Evolutionary conservation across 2,329 filamentous ascomycete genomes (phyloP).

Genomic region (Cyphellophora attinorum): DNA sequence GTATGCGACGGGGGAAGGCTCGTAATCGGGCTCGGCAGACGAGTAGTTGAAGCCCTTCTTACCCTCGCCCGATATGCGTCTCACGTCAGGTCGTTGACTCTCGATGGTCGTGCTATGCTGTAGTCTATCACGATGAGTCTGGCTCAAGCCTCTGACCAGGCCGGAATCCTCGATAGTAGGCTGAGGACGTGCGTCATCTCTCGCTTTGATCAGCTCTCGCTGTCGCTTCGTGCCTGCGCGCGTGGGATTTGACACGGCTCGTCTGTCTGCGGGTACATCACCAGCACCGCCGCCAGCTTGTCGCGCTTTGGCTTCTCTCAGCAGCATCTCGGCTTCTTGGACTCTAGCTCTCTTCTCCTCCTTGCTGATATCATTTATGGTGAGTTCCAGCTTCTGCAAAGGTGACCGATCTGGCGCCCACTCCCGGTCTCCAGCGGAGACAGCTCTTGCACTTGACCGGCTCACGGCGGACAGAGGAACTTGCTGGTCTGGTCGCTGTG

Average conservation of each 20-base stretch:
- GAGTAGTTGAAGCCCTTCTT: conserved; percentile 19
- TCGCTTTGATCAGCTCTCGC: conserved; percentile 4
- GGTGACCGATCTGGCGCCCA: conserved; percentile 79
- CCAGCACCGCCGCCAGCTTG: not conserved
- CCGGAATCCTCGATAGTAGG: conserved; percentile 21
- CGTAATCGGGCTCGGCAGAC: conserved; percentile 3
- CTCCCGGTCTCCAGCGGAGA: conserved; percentile 24
- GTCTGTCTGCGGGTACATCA: too few species aligned
- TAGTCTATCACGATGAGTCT: conserved; percentile 25
- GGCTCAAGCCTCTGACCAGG: conserved; percentile 23
- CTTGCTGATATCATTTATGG: conserved; percentile 85
- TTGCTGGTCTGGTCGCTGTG: conserved; percentile 8
- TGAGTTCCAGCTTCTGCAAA: conserved; percentile 84
- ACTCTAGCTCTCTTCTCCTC: conserved; percentile 85
- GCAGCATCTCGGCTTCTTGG: conserved; percentile 67
- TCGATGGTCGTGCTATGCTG: conserved; percentile 23
- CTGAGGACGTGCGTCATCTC: conserved; percentile 5
- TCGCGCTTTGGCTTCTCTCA: conserved; percentile 45
- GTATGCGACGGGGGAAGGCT: not conserved
- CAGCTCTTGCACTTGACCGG: conserved; percentile 8
- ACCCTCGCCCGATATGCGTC: conserved; percentile 13
- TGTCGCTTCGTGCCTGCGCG: conserved; percentile 1
- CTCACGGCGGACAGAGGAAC: conserved; percentile 10
- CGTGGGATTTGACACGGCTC: not conserved
- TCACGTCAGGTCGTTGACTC: conserved; percentile 17